Evolutionary conservation across 805 yeast species (phyloP), one percentile per base, ranked within the genome.

Genomic region (Dipodascopsis uninucleata): DNA sequence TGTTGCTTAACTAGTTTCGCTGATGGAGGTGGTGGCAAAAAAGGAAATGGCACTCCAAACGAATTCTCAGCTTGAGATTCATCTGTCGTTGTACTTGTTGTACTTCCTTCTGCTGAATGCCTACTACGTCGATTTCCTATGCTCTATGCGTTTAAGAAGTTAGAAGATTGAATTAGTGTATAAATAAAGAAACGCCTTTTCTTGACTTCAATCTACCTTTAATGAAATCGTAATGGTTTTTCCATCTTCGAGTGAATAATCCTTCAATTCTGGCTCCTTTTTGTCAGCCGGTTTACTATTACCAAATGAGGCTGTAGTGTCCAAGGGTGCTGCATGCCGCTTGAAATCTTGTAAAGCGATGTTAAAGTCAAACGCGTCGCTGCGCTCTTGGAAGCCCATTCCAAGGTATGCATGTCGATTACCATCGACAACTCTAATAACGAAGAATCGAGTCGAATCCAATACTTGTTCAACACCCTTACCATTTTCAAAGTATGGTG

Each of bases 381-480:
- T 39, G 23, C 64, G 51, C 53, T 68, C 68, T 2, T 53, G 56
- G 43, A 71, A 70, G 10, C 68, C 67, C 41, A 71, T 50, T 3
- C 76, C 76, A n/a, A 72, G 55, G 20, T 66, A 67, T 9, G 72
- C 65, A n/a, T 58, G 59, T 43, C 61, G 52, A 3, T 45, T 59
- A 14, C 58, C 57, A 35, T 63, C 61, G n/a, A 58, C 60, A 24
- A 69, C 59, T 5, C 67, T 43, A 4, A 71, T 57, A 20, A 68
- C 68, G 49, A 64, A 72, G 34, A 62, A 61, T 31, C 67, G 55
- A 5, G 64, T 53, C 23, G 67, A 64, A 48, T 62, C 66, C 10
- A 49, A 31, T 2, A 63, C 70, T 18, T 61, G 58, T 25, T 47
- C 58, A 2, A 71, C 58, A 18, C 64, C 69, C 12, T 47, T 49